phyloP scores from a whole-genome alignment of 352 stramenopile genomes.

The Vaucheria bursata region DNA sequence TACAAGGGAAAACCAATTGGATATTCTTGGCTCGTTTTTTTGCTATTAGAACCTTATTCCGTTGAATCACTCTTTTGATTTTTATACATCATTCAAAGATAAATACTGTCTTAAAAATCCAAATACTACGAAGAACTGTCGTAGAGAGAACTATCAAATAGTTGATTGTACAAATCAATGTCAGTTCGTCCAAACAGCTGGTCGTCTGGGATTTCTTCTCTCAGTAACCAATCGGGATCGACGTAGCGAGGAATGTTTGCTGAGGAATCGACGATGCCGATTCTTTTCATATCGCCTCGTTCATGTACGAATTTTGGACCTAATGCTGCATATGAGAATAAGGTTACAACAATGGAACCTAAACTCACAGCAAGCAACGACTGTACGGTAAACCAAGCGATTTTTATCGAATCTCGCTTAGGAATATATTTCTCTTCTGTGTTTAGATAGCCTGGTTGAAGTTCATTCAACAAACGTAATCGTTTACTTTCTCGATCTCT shows the following conservation, averaged over 20 bases:
- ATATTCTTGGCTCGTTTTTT: too few relatives aligned
- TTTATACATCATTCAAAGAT: too few relatives aligned
- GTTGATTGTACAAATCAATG: slow-evolving; percentile 1
- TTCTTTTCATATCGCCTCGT: neutral
- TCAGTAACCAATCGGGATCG: neutral
- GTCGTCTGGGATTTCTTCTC: neutral
- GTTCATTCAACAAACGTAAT: neutral
- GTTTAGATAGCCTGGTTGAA: neutral
- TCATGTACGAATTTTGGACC: slow-evolving; percentile 2
- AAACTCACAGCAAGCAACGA: neutral
- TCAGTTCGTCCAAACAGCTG: slow-evolving; percentile 2
- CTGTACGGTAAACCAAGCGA: neutral
- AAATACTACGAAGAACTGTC: too few relatives aligned
- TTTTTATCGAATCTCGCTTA: neutral
- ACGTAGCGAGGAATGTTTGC: neutral
- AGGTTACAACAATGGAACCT: neutral
- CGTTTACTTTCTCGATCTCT: neutral
- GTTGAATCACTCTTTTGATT: too few relatives aligned
- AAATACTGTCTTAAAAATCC: too few relatives aligned
- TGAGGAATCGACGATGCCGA: neutral
- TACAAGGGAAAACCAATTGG: too few relatives aligned
- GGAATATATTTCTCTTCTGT: neutral
- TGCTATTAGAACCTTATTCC: too few relatives aligned
- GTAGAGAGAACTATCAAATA: slow-evolving; percentile 6
- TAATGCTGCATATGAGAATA: neutral